Evolutionary conservation across 441 rosid species (phyloP), one percentile per base, ranked within the genome.

Genomic region (Aleurites moluccanus): DNA sequence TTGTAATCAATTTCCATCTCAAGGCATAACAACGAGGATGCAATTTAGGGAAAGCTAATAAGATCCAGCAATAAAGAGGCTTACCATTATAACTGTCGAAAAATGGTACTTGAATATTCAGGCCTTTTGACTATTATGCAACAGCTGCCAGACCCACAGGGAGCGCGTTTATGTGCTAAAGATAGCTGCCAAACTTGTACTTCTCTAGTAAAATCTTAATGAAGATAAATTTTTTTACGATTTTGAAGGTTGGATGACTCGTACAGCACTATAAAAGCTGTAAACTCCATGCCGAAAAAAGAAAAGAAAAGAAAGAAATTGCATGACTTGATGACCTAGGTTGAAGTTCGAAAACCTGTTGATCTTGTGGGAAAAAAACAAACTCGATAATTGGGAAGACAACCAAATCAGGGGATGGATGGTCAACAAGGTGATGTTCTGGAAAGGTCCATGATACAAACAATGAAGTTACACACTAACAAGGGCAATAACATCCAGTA

Each of bases 51-150:
- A 44, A 16, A 23, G 64, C 14, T 57, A 40, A 13, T 6, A 6
- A 15, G 74, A 57, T 25, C 65, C 52, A 40, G 64, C 27, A 40
- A 57, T 42, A 57, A 70, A 28, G 65, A 56, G 55, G 25, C 53
- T 49, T 49, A 11, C 60, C 47, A 44, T 47, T 35, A 57, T 2
- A 72, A n/a, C 35, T 16, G 35, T 8, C 13, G 50, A 55, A 45
- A 21, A 45, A 2, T n/a, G n/a, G 35, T 33, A 21, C n/a, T 25
- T 7, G 27, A 70, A 50, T 35, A 69, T 55, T 60, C n/a, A 13
- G 42, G 23, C 74, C 25, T 59, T 44, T 44, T 21, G 15, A 33
- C n/a, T 53, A 21, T 35, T 21, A 33, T 35, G 4, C 42, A 33
- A 35, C 73, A 35, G 63, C 73, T 1, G 20, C 45, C 64, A 35